Percentiles rank a stretch among this genome's conserved stretches.
Conservation (phyloP, 2,329 filamentous ascomycete genomes). For the Ascochyta koolunga region DNA sequence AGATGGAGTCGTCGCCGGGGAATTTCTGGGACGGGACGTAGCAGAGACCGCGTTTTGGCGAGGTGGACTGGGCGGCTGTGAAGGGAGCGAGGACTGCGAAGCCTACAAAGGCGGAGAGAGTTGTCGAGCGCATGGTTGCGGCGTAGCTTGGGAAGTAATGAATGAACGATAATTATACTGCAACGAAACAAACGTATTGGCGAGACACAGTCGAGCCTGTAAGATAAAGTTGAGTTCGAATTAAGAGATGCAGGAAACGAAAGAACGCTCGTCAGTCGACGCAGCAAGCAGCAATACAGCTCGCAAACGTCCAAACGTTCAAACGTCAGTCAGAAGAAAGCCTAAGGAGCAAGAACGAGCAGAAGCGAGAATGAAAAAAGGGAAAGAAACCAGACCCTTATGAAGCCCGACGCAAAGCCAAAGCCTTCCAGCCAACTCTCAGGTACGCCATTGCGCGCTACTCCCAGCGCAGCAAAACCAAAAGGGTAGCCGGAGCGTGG, state of each 20-base stretch:
- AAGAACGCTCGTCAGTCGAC: slow-evolving; percentile 13
- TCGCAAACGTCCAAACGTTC: neutral
- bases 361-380: neutral
- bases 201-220: neutral
- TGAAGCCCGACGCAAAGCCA: neutral
- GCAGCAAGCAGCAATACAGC: slow-evolving; percentile 4
- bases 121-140: slow-evolving; percentile 6
- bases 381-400: slow-evolving; percentile 5
- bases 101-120: slow-evolving; percentile 10
- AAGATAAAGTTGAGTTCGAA: neutral
- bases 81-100: slow-evolving; percentile 4
- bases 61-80: slow-evolving; percentile 40
- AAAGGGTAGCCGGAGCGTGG: neutral
- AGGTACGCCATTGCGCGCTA: slow-evolving; percentile 17
- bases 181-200: neutral
- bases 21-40: slow-evolving; percentile 65
- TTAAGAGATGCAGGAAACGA: slow-evolving; percentile 5
- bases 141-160: neutral
- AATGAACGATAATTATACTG: neutral
- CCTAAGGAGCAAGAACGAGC: neutral
- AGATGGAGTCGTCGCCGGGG: slow-evolving; percentile 69
- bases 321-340: neutral
- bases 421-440: neutral
- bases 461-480: neutral
- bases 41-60: slow-evolving; percentile 74